Evolutionary conservation across 768 basidiomycete species (phyloP).

Genomic region (Dentipellis sp.): DNA sequence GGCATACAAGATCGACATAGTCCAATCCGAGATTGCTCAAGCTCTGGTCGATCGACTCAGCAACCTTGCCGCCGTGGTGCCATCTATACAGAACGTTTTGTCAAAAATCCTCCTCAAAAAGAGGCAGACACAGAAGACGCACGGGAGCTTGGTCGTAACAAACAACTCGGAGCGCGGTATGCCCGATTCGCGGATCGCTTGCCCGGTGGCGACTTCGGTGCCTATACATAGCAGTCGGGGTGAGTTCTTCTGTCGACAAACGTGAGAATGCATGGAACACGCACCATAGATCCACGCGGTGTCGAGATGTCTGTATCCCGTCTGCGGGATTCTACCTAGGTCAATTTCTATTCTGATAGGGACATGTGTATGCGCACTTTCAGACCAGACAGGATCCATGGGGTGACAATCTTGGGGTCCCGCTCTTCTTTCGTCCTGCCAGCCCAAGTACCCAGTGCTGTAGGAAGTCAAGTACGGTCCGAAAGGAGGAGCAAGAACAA

Average conservation of each 20-base stretch:
- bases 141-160: not conserved
- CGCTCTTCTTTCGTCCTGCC: no score
- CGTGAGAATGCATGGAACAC: not conserved
- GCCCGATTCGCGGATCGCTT: not conserved
- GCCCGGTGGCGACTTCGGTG: not conserved
- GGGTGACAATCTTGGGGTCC: not conserved
- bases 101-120: no score
- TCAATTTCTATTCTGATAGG: not conserved
- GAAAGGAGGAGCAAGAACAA: not conserved
- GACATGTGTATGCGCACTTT: not conserved
- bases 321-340: not conserved
- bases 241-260: no score
- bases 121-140: not conserved
- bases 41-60: not conserved
- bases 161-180: not conserved
- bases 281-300: not conserved
- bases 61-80: not conserved
- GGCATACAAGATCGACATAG: not conserved
- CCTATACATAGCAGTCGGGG: not conserved
- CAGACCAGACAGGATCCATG: not conserved
- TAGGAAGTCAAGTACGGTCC: no score
- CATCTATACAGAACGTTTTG: not conserved
- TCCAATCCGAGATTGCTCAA: not conserved
- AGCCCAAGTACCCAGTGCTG: no score
- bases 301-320: not conserved